A percentile compares a stretch with the other conserved stretches of the same genome.
These are phyloP conservation scores for Xylariaceae sp. DNA, from an alignment of 2,329 filamentous ascomycete species.

Conservation along the genomic window DNA sequence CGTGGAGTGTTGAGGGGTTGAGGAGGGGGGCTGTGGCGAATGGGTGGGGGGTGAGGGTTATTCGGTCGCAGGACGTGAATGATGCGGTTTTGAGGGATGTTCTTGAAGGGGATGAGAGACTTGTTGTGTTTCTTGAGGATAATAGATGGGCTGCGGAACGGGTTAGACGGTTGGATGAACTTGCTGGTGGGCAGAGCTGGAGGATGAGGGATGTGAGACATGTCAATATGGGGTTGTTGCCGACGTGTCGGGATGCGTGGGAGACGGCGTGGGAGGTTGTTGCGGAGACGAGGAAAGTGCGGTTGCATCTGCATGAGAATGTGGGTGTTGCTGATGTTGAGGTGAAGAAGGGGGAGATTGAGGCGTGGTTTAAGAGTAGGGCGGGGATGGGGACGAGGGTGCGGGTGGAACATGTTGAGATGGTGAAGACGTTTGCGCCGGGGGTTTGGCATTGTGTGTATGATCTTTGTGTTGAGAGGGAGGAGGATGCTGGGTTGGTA, in stretches of 20 bases:
- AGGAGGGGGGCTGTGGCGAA: constrained; percentile 67
- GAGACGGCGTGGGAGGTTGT: constrained; percentile 44
- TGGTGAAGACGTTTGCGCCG: constrained; percentile 65
- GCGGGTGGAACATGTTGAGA: constrained; percentile 52
- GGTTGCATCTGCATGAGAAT: constrained; percentile 65
- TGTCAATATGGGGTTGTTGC: constrained; percentile 60
- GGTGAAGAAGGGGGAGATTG: constrained; percentile 42
- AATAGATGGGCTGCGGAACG: constrained; percentile 50
- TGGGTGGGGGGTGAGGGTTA: constrained; percentile 56
- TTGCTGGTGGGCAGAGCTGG: neutral
- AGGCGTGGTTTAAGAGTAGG: constrained; percentile 42
- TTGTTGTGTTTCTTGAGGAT: constrained; percentile 65
- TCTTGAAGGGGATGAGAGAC: constrained; percentile 44
- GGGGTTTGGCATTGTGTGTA: constrained; percentile 67
- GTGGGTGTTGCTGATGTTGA: constrained; percentile 52
- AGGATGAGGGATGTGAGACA: constrained; percentile 45
- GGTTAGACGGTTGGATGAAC: constrained; percentile 36
- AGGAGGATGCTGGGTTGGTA: constrained; percentile 2
- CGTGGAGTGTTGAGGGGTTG: constrained; percentile 80
- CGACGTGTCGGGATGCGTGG: constrained; percentile 53
- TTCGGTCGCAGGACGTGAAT: constrained; percentile 38
- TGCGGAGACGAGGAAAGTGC: constrained; percentile 36
- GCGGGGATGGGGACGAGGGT: constrained; percentile 24
- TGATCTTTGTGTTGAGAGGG: constrained; percentile 49
- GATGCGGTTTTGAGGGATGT: constrained; percentile 31